Evolutionary conservation across 1,139 yeast genomes (phyloP).

Genomic region (Arxiozyma telluris): DNA sequence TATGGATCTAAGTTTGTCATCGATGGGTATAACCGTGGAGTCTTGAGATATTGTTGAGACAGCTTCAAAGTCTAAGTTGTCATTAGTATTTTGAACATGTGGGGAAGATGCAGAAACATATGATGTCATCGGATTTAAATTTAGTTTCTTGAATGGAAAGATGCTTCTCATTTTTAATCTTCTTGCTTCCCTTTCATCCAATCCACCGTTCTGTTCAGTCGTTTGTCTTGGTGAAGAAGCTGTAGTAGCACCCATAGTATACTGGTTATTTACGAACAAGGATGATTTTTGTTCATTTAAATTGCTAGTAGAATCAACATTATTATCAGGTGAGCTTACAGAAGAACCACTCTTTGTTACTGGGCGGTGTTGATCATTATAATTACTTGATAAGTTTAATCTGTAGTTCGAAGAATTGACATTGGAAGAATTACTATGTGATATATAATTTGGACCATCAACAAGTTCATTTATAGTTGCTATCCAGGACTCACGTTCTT

Average conservation of each 20-base stretch:
- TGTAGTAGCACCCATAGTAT: conserved; percentile 6
- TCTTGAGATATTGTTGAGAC: conserved; percentile 16
- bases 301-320: not conserved
- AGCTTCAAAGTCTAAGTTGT: conserved; percentile 10
- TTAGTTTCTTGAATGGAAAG: conserved; percentile 46
- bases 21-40: conserved; percentile 12
- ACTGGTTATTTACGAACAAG: not conserved
- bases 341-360: not conserved
- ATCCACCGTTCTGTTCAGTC: conserved; percentile 18
- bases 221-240: conserved; percentile 16
- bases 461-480: conserved; percentile 45
- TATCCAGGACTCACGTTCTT: conserved; percentile 76
- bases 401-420: not conserved
- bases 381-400: not conserved
- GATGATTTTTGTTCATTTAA: conserved; percentile 1
- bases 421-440: not conserved
- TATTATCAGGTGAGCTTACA: not conserved
- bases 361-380: not conserved
- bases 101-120: not conserved
- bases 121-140: conserved; percentile 3
- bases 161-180: conserved; percentile 47
- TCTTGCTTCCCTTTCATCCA: conserved; percentile 34
- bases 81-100: not conserved
- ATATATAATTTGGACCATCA: conserved; percentile 8
- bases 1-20: not conserved